These are phyloP conservation scores for Tetracladium marchalianum DNA, from an alignment of 495 filamentous ascomycete species.

Conservation along the genomic window DNA sequence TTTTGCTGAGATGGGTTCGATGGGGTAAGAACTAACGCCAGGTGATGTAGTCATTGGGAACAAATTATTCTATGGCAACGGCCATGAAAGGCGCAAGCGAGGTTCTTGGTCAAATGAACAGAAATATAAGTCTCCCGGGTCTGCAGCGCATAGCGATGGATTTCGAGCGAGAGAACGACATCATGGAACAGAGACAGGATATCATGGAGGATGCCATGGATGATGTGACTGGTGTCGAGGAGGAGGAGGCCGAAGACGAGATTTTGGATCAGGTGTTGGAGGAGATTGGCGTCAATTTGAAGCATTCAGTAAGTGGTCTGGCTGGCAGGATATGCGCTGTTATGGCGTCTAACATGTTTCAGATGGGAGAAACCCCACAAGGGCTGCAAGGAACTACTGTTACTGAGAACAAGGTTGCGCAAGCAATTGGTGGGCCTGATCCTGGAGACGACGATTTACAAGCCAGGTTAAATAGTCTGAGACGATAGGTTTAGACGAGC, in stretches of 20 bases:
- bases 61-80: slow-evolving; percentile 99
- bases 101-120: slow-evolving; percentile 91
- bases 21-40: not conserved
- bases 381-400: slow-evolving; percentile 52
- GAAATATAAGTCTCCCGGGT: slow-evolving; percentile 91
- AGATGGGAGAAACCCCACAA: slow-evolving; percentile 74
- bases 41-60: slow-evolving; percentile 69
- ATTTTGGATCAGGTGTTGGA: slow-evolving; percentile 93
- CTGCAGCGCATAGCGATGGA: slow-evolving; percentile 98
- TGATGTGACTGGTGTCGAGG: slow-evolving; percentile 87
- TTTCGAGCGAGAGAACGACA: slow-evolving; percentile 96
- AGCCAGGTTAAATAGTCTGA: slow-evolving; percentile 69
- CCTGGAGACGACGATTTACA: slow-evolving; percentile 71
- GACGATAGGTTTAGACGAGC: slow-evolving; percentile 32
- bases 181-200: slow-evolving; percentile 98
- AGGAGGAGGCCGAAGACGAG: slow-evolving; percentile 88
- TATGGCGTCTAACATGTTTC: slow-evolving; percentile 12
- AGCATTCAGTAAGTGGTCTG: slow-evolving; percentile 58
- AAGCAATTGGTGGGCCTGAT: slow-evolving; percentile 59
- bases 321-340: not conserved
- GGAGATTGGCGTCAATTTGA: slow-evolving; percentile 91
- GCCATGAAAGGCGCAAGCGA: slow-evolving; percentile 97
- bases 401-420: slow-evolving; percentile 56
- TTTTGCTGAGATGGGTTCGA: not conserved
- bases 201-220: slow-evolving; percentile 99